Evolutionary conservation across 805 yeast genomes (phyloP), one percentile per base, ranked within the genome.

Genomic region (Saccharomyces mikatae): DNA sequence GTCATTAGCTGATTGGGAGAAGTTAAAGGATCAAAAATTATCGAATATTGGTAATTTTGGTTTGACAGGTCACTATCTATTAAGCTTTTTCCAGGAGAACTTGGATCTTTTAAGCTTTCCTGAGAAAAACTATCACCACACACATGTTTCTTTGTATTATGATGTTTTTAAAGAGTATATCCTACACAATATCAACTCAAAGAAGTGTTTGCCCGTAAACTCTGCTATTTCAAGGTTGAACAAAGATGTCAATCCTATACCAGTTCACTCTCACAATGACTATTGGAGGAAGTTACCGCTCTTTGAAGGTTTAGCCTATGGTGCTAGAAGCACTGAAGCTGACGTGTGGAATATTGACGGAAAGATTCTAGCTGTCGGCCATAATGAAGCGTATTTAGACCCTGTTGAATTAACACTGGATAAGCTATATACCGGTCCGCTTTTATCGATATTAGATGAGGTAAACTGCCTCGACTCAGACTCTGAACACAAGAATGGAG

Each of bases 181-280:
- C 24, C 21, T 36, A 17, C 44, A 10, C 17, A 6, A 11, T 36
- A 24, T 10, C 17, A 17, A 11, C 4, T 6, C 44, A 17, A 36
- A 36, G 28, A 51, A 50, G 4, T 61, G 65, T 46, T 49, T 47
- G 11, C 63, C 63, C 6, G 53, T 48, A 27, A 50, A 52, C 14
- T 56, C 67, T 2, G 54, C 53, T 2, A 58, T 62, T 5, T 62
- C 65, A 24, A 57, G 56, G 36, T 52, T 67, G 48, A 67, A 67
- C 26, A 63, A 57, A 50, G 60, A 64, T 49, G 70, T 67, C 2
- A 51, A 55, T 3, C 62, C 62, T 1, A 41, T 64, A 8, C 53
- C 61, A 4, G 71, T 83, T 26, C 89, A 84, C 63, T 81, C 87
- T 0, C 89, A 84, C 63, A 84, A 84, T 62, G 89, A 84, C 64